These are phyloP conservation scores for Aristolochia fimbriata DNA, from an alignment of 164 flowering plant species.

Conservation along the genomic window DNA sequence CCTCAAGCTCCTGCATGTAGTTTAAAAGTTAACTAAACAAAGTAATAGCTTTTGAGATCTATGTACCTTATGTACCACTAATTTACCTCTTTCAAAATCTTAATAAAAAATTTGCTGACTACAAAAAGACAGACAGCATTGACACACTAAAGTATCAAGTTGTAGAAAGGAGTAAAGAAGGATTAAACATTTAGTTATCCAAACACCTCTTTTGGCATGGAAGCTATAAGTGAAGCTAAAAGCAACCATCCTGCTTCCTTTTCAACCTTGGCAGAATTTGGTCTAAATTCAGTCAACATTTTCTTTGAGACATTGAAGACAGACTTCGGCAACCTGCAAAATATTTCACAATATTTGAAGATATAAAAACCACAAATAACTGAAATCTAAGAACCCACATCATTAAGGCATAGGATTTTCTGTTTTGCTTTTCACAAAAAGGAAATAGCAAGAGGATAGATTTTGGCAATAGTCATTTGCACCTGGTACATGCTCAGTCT, in stretches of 20 bases:
- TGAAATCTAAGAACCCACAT: neutral
- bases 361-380: neutral
- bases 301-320: conserved; percentile 76
- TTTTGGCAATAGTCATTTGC: too few species aligned
- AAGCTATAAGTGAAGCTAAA: conserved; percentile 65
- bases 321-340: conserved; percentile 59
- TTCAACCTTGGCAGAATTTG: conserved; percentile 56
- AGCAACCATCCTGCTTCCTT: conserved; percentile 94
- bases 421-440: too few species aligned
- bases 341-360: neutral
- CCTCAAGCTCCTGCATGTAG: conserved; percentile 73
- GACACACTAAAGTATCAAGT: too few species aligned
- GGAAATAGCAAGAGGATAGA: too few species aligned
- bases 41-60: neutral
- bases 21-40: conserved; percentile 1
- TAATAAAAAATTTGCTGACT: too few species aligned
- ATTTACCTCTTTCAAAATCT: too few species aligned
- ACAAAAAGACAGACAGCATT: too few species aligned
- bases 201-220: conserved; percentile 83
- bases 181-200: neutral
- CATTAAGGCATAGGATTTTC: neutral
- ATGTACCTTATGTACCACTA: too few species aligned
- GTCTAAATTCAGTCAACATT: conserved; percentile 60
- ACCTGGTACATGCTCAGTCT: too few species aligned
- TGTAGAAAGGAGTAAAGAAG: neutral